Evolutionary conservation across 2,329 filamentous ascomycete genomes (phyloP), one percentile per base, ranked within the genome.

Genomic region (Alternaria postmessia): DNA sequence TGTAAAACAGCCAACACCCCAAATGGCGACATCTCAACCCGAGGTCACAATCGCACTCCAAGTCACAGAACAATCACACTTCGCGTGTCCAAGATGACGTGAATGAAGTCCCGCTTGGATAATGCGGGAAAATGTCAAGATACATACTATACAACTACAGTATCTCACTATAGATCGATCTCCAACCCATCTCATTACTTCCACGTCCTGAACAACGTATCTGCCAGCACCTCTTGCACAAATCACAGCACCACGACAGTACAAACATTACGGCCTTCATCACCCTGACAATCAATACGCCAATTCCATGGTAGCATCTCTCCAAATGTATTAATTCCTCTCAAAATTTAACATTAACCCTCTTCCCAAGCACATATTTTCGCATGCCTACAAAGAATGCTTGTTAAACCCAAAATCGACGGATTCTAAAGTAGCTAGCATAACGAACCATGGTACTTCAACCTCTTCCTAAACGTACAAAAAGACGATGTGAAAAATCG

Each of bases 261-360:
- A 22, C 44, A 61, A 51, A 47, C 53, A 51, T 38, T n/a, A 26
- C 16, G 16, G 20, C 38, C 44, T 61, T 57, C 38, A 54, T 30
- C 12, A 24, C 14, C 2, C 18, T 42, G 36, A 11, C 30, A 53
- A 41, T 18, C 41, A 54, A 20, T 6, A 49, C 36, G 8, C 14
- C 46, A 16, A 49, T 9, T 30, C 28, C 28, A 30, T 30, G 3
- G 28, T 7, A 30, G 28, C 28, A 30, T 30, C 28, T 30, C 28
- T 30, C 28, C 4, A 30, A 30, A 11, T 30, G 9, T 5, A 11
- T 30, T 30, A 12, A 11, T 30, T 30, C 28, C 11, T 12, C 28
- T 12, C 28, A 30, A 30, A 30, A 30, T 30, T 30, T 11, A 12
- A 30, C 28, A 12, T 11, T 5, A 11, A 30, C 7, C 24, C 24